Evolutionary conservation across 2,329 filamentous ascomycete genomes (phyloP).

Genomic region (Colletotrichum shisoi): DNA sequence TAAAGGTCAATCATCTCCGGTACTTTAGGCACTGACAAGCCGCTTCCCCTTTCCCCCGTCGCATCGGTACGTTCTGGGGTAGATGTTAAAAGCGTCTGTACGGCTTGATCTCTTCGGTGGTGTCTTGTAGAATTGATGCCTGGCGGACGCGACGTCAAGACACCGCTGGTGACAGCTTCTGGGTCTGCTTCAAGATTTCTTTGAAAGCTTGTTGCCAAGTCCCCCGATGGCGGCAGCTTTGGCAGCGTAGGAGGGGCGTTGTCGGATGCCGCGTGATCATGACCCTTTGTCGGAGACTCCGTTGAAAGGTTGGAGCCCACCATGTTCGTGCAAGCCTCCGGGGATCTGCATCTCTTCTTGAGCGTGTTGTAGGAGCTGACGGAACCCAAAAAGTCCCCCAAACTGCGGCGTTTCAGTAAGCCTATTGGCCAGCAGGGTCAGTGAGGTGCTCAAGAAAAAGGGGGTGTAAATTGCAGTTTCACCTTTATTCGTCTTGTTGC

Average conservation of each 20-base stretch:
- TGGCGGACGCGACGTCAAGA: neutral
- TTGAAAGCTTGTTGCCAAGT: neutral
- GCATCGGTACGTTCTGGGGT: neutral
- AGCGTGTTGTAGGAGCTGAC: slow-evolving; percentile 2
- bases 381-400: slow-evolving; percentile 13
- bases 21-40: neutral
- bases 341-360: slow-evolving; percentile 1
- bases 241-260: slow-evolving; percentile 5
- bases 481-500: neutral
- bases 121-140: neutral
- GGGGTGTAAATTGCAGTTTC: neutral
- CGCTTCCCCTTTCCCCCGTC: neutral
- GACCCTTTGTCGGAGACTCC: neutral
- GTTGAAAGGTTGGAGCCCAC: neutral
- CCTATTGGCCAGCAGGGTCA: neutral
- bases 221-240: neutral
- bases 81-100: slow-evolving; percentile 4
- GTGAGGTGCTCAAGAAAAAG: neutral
- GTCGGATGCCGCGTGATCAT: neutral
- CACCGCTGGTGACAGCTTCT: neutral
- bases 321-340: neutral
- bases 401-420: slow-evolving; percentile 11
- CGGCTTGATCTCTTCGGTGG: neutral
- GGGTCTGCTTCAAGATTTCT: neutral
- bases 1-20: slow-evolving; percentile 2